Conservation (phyloP, 78 protist species). For the Dictyostelium firmibasis region DNA sequence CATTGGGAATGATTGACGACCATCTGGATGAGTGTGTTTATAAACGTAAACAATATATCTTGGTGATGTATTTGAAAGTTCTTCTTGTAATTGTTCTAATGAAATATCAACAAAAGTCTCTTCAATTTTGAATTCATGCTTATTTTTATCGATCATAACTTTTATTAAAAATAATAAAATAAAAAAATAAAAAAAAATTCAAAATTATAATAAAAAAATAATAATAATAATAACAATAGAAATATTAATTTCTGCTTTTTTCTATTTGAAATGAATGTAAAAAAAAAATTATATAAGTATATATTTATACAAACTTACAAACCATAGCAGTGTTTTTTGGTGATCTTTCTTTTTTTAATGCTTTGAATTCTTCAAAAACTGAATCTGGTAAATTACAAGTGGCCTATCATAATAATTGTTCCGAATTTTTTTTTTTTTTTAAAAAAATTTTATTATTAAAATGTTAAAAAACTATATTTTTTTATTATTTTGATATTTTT, state of each 20-base stretch:
- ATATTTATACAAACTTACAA: slow-evolving; percentile 24
- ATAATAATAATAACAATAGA: not conserved
- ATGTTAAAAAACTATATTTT: too few species aligned
- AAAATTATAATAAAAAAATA: too few species aligned
- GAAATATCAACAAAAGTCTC: slow-evolving; percentile 35
- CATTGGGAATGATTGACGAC: slow-evolving; percentile 81
- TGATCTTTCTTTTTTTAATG: slow-evolving; percentile 19
- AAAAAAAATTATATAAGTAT: not conserved
- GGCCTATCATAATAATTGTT: slow-evolving; percentile 13
- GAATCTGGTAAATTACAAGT: slow-evolving; percentile 38
- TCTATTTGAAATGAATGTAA: too few species aligned
- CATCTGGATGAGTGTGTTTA: slow-evolving; percentile 83
- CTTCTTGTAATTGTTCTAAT: slow-evolving; percentile 77
- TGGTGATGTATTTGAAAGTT: slow-evolving; percentile 78
- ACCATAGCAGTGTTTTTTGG: slow-evolving; percentile 60
- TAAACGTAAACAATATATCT: slow-evolving; percentile 77
- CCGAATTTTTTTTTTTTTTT: not conserved
- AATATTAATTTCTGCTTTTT: not conserved
- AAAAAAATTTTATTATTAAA: not conserved
- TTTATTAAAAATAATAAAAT: not conserved
- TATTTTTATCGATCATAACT: slow-evolving; percentile 49
- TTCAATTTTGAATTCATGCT: slow-evolving; percentile 32
- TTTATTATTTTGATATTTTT: not conserved
- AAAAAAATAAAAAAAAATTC: too few species aligned
- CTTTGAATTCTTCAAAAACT: slow-evolving; percentile 20